phyloP scores from a whole-genome alignment of 371 early-diverging fungal genomes.

The Actinomucor elegans region DNA sequence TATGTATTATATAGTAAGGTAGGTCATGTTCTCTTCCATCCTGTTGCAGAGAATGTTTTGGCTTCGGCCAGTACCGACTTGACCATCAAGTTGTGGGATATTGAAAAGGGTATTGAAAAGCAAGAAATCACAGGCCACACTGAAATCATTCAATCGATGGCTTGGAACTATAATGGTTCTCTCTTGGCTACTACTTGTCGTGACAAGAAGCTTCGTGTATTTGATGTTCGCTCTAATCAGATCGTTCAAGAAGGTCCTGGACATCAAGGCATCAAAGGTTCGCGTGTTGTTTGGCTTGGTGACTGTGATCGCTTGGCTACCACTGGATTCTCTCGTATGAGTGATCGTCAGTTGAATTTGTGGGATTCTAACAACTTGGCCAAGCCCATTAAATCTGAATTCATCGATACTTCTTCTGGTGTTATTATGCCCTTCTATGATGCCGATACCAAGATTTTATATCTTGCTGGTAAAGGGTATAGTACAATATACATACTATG shows the following conservation, averaged over 20 bases:
- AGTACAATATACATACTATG: no score
- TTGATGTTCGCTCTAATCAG: constrained; percentile 88
- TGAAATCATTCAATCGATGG: constrained; percentile 89
- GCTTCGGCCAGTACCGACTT: constrained; percentile 90
- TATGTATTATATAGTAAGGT: constrained; percentile 88
- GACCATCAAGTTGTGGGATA: constrained; percentile 97
- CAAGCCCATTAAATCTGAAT: constrained; percentile 77
- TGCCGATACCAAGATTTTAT: constrained; percentile 85
- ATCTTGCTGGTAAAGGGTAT: constrained; percentile 92
- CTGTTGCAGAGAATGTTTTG: constrained; percentile 91
- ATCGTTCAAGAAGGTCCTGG: constrained; percentile 80
- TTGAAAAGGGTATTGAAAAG: constrained; percentile 85
- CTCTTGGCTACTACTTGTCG: constrained; percentile 91
- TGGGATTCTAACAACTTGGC: constrained; percentile 82
- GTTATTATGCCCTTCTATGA: constrained; percentile 97
- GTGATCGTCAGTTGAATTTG: constrained; percentile 89
- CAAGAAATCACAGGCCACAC: constrained; percentile 88
- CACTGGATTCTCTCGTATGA: constrained; percentile 92
- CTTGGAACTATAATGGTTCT: constrained; percentile 89
- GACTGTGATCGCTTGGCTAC: constrained; percentile 79
- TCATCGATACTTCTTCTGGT: constrained; percentile 93
- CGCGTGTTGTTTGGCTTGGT: constrained; percentile 93
- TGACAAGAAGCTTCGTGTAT: constrained; percentile 93
- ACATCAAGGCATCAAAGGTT: constrained; percentile 97
- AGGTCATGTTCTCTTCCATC: constrained; percentile 96